phyloP scores from a whole-genome alignment of 495 filamentous ascomycete genomes.

The Podospora pseudopauciseta region DNA sequence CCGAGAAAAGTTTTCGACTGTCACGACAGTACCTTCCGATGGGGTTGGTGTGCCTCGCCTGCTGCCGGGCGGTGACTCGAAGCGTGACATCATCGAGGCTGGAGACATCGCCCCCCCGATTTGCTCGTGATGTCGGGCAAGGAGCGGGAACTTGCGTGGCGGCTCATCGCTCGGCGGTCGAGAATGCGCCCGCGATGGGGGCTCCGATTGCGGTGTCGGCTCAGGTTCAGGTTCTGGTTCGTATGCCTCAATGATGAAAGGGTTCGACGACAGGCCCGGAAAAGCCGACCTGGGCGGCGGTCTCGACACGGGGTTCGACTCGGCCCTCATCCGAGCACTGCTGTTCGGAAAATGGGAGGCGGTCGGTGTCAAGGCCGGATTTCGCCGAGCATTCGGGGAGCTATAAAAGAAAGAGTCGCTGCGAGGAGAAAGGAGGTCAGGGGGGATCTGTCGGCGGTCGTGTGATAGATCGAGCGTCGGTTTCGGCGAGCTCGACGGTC shows the following conservation, averaged over 20 bases:
- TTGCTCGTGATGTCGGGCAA: constrained; percentile 30
- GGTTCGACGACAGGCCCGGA: constrained; percentile 35
- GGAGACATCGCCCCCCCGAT: constrained; percentile 22
- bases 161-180: not conserved
- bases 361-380: constrained; percentile 18
- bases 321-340: constrained; percentile 23
- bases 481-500: constrained; percentile 19
- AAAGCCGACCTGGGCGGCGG: constrained; percentile 26
- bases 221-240: constrained; percentile 13
- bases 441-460: constrained; percentile 19
- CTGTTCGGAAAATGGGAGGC: constrained; percentile 12
- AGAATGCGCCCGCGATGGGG: not conserved
- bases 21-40: constrained; percentile 21
- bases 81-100: constrained; percentile 15
- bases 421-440: constrained; percentile 36
- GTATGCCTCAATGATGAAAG: constrained; percentile 29
- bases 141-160: constrained; percentile 25
- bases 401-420: constrained; percentile 42
- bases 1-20: constrained; percentile 52
- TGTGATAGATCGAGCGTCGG: constrained; percentile 16
- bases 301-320: constrained; percentile 27
- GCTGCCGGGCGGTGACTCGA: constrained; percentile 26
- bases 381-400: constrained; percentile 12
- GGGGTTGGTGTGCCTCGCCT: constrained; percentile 19
- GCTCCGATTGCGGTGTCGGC: constrained; percentile 6